phyloP scores from a whole-genome alignment of 2,329 filamentous ascomycete genomes.

The Fusarium devonianum region DNA sequence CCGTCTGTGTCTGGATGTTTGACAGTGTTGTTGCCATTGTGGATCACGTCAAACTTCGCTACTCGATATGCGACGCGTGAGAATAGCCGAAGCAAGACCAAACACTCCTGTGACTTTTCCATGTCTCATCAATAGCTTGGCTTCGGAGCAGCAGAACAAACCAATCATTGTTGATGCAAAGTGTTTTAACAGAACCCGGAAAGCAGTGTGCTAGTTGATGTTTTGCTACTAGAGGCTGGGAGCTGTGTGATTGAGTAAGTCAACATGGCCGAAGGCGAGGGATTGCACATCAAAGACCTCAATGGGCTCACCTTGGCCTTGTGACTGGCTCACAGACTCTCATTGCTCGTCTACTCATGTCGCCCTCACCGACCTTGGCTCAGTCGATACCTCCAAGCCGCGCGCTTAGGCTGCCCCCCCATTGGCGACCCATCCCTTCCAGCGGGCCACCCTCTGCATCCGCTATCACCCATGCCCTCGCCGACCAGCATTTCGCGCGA shows the following conservation, averaged over 20 bases:
- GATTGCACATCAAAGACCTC: not conserved
- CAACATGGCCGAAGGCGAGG: too few species aligned
- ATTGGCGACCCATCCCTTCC: constrained; percentile 17
- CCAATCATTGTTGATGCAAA: too few species aligned
- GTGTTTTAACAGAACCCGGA: too few species aligned
- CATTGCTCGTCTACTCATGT: not conserved
- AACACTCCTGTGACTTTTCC: too few species aligned
- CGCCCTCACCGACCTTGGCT: not conserved
- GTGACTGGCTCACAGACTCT: constrained; percentile 21
- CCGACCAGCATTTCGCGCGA: constrained; percentile 5
- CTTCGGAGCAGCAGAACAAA: too few species aligned
- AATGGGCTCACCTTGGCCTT: constrained; percentile 11
- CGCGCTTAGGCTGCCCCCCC: constrained; percentile 24
- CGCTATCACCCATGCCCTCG: constrained; percentile 24
- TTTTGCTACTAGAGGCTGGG: too few species aligned
- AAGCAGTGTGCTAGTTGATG: too few species aligned
- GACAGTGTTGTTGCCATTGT: constrained; percentile 25
- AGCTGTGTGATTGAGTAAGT: too few species aligned
- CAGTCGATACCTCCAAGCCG: not conserved
- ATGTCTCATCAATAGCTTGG: too few species aligned
- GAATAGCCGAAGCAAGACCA: constrained; percentile 7
- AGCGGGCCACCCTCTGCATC: not conserved
- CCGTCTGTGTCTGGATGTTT: constrained; percentile 20
- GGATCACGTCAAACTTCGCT: constrained; percentile 12
- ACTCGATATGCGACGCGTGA: constrained; percentile 12